Evolutionary conservation across 2,329 filamentous ascomycete species (phyloP), one percentile per base, ranked within the genome.

Genomic region (Exophiala lecanii-corni): DNA sequence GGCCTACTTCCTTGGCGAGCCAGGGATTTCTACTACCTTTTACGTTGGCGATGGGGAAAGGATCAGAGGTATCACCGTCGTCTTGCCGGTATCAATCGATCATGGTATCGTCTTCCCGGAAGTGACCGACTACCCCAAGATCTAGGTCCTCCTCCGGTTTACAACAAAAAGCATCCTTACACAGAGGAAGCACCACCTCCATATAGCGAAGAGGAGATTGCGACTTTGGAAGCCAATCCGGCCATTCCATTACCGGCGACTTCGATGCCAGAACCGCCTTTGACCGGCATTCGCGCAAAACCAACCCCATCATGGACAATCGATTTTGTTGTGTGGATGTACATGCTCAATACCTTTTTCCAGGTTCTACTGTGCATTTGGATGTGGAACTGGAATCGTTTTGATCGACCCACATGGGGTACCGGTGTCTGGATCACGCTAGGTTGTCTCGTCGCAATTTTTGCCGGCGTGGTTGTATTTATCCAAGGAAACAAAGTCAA

Each of bases 1-100:
- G 88, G 88, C 0, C 73, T 92, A 9, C 82, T 85, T 1, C 88
- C 88, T 0, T 94, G 87, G 88, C 77, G 88, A 21, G 84, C 89
- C 55, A 74, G 88, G 21, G 88, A 94, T 60, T 66, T 88, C 7
- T 92, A 82, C 61, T 88, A 79, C 59, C 70, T 89, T 23, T 63
- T 85, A 36, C 73, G 75, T 57, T 92, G 76, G 65, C 74, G 86
- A 17, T 37, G 82, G 0, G 45, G 57, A 21, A 68, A 73, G 43
- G 66, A 78, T 39, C 59, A 74, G 19, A 61, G 73, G 13, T 82
- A 75, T 3, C 70, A 91, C 25, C 75, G 84, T 30, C 74, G 74
- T 32, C 71, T 94, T 3, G 86, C 84, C 2, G 86, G 82, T 3
- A 82, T 89, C 47, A 81, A 94, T 59, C 71, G 77, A 35, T 70